These are phyloP conservation scores for Lachancea quebecensis DNA, from an alignment of 805 yeast genomes.

Conservation along the genomic window DNA sequence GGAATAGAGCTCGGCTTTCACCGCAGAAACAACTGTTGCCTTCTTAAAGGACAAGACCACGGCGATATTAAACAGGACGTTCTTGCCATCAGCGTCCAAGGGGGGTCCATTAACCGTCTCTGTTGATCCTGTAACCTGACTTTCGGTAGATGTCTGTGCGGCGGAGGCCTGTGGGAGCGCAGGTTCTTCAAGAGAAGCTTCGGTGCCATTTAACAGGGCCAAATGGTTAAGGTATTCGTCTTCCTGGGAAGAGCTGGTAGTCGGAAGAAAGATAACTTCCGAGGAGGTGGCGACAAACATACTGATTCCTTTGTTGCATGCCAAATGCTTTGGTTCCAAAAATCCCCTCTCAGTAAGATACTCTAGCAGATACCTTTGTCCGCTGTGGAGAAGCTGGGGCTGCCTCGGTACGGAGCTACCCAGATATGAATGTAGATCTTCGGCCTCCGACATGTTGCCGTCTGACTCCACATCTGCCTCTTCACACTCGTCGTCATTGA, in stretches of 20 bases:
- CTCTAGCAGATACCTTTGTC: conserved; percentile 8
- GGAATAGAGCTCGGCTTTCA: conserved; percentile 40
- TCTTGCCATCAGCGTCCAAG: conserved; percentile 12
- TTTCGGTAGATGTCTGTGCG: not conserved
- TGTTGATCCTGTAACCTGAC: too few species aligned
- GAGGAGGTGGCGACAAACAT: conserved; percentile 31
- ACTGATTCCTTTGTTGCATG: conserved; percentile 14
- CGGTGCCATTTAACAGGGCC: conserved; percentile 5
- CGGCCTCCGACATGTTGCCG: conserved; percentile 4
- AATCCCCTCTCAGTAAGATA: conserved; percentile 27
- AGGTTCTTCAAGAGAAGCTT: not conserved
- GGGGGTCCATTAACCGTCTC: not conserved
- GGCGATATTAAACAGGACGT: conserved; percentile 47
- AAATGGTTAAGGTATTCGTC: conserved; percentile 24
- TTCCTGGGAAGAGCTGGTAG: conserved; percentile 20
- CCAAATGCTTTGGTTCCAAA: conserved; percentile 15
- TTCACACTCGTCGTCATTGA: conserved; percentile 7
- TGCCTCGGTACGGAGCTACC: conserved; percentile 1
- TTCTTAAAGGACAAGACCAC: conserved; percentile 40
- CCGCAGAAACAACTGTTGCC: conserved; percentile 33
- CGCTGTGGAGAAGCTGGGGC: not conserved
- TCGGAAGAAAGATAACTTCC: conserved; percentile 31
- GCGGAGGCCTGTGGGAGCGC: not conserved
- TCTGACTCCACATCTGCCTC: conserved; percentile 10
- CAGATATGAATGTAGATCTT: conserved; percentile 1